Percentiles rank a stretch among this genome's conserved stretches.
These are phyloP conservation scores for Phoma herbarum DNA, from an alignment of 2,329 filamentous ascomycete species.

Conservation along the genomic window DNA sequence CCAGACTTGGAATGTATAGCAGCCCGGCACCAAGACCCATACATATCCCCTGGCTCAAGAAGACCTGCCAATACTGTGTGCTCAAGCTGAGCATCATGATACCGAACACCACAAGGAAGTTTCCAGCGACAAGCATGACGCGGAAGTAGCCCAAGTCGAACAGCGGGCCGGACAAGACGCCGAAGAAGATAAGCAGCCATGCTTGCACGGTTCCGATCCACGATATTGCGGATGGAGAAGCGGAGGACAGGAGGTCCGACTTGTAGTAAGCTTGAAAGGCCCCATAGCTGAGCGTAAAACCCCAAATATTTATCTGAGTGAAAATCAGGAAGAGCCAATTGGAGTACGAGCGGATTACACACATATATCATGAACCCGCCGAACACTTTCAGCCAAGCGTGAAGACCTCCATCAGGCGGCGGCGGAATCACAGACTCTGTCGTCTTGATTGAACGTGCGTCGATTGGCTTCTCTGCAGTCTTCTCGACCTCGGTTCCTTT, in stretches of 20 bases:
- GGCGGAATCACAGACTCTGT: constrained; percentile 41
- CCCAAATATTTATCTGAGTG: constrained; percentile 39
- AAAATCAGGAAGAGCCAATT: not conserved
- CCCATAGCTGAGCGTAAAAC: constrained; percentile 54
- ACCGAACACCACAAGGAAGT: constrained; percentile 64
- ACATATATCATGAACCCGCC: constrained; percentile 50
- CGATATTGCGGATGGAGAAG: constrained; percentile 51
- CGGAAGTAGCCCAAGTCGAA: constrained; percentile 60
- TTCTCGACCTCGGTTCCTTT: constrained; percentile 10
- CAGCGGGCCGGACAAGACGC: constrained; percentile 56
- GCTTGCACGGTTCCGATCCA: constrained; percentile 58
- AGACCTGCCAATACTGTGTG: constrained; percentile 63
- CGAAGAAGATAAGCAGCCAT: constrained; percentile 63
- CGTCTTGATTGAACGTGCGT: constrained; percentile 32
- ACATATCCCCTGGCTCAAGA: constrained; percentile 64
- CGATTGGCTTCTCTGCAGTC: constrained; percentile 29
- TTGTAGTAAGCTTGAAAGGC: constrained; percentile 59
- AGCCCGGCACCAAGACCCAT: constrained; percentile 52
- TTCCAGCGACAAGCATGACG: constrained; percentile 57
- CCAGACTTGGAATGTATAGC: constrained; percentile 50
- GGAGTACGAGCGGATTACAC: not conserved
- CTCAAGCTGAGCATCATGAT: constrained; percentile 70
- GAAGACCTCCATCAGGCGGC: constrained; percentile 50
- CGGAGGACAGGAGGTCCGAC: constrained; percentile 47
- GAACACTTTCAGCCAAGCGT: constrained; percentile 52